Base-by-base conservation (phyloP, 1,284 basidiomycete genomes). In the Xanthoconium separans region DNA sequence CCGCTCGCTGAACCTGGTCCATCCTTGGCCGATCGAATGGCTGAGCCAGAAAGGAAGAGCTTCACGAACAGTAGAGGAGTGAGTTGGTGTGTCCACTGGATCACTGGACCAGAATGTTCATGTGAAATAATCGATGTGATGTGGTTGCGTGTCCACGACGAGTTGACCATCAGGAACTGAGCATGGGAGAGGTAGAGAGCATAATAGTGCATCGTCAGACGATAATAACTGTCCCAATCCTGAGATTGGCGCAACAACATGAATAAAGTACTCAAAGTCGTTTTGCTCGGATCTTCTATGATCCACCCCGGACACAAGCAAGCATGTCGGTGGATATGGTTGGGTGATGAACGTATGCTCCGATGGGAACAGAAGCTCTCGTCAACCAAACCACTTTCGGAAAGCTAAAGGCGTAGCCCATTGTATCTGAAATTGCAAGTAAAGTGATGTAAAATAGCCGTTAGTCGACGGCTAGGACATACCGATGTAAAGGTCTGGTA, bases 291-390 rank as follows among this genome's bases (percentile, higher is more conserved):
- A 78, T 84, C 57, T 66, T 94, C 85, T 89, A 61, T 4, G 95
- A 79, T 71, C 98, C 98, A 20, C 79, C 79, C 47, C 68, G 66
- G 47, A 98, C 93, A n/a, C 96, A 84, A 40, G 79, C 77, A 20
- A 99, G 80, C 97, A 99, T 99, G 61, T 95, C 89, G 2, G 89
- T 90, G 67, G 91, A 93, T 66, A 99, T 96, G 8, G 93, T 96
- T 0, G 96, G 96, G 66, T 98, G 99, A 72, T 99, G 97, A 5
- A 95, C 85, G 66, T 99, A 99, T 22, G 93, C 88, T 3, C 91
- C 95, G 15, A 96, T 80, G 0, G 91, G 87, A 20, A 92, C 76
- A 11, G 77, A 70, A 4, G 77, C 77, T 54, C 61, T 64, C 15
- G 65, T 71, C 20, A 96, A 70, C 37, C 84, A 71, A 6, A 82